A percentile compares a stretch with the other conserved stretches of the same genome.
Evolutionary conservation across 2,329 filamentous ascomycete genomes (phyloP).

Genomic region (Leptographium flavum): DNA sequence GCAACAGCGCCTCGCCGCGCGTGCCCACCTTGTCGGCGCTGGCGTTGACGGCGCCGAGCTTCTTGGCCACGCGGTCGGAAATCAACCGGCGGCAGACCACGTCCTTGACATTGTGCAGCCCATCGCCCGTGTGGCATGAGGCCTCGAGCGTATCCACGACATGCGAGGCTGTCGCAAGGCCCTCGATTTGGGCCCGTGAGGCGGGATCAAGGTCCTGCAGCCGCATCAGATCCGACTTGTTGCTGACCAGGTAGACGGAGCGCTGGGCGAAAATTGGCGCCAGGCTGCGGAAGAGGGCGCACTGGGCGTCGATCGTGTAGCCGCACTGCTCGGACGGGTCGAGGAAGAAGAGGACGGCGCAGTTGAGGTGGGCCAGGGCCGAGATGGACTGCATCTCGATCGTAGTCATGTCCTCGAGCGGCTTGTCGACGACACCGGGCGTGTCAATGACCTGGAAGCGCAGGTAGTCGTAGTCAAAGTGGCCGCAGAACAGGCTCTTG

Average conservation of each 20-base stretch:
- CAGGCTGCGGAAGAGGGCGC: conserved; percentile 90
- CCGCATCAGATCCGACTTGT: conserved; percentile 90
- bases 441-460: conserved; percentile 82
- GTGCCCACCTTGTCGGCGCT: conserved; percentile 62
- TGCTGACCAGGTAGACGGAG: conserved; percentile 89
- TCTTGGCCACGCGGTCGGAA: conserved; percentile 85
- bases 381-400: conserved; percentile 99
- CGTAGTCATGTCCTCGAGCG: conserved; percentile 98
- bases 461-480: conserved; percentile 94
- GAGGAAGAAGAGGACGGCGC: conserved; percentile 96
- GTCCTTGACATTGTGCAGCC: conserved; percentile 90
- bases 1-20: conserved; percentile 77
- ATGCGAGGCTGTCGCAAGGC: conserved; percentile 31
- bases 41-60: conserved; percentile 81
- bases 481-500: conserved; percentile 91
- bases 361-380: conserved; percentile 89
- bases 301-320: conserved; percentile 84
- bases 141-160: conserved; percentile 89
- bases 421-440: conserved; percentile 94
- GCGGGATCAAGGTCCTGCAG: conserved; percentile 77
- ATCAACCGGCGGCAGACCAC: conserved; percentile 85
- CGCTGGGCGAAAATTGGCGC: conserved; percentile 96
- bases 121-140: conserved; percentile 89
- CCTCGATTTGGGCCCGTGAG: conserved; percentile 39
- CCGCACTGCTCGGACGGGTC: conserved; percentile 94